These are phyloP conservation scores for Colletotrichum truncatum DNA, from an alignment of 2,329 filamentous ascomycete genomes.

Conservation along the genomic window DNA sequence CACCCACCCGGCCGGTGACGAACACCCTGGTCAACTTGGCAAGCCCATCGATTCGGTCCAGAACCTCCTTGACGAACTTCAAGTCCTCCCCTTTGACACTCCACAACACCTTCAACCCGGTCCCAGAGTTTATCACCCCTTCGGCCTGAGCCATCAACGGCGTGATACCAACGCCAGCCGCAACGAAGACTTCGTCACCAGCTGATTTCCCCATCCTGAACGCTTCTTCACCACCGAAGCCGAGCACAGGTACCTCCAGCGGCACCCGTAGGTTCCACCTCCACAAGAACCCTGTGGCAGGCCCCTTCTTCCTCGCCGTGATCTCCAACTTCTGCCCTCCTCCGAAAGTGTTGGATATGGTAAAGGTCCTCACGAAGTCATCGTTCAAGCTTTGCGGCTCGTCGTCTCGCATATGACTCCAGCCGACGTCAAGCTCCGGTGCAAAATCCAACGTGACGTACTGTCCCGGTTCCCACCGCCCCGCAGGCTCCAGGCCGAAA, in stretches of 20 bases:
- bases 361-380: slow-evolving; percentile 86
- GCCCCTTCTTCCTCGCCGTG: slow-evolving; percentile 75
- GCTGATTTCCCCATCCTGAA: slow-evolving; percentile 42
- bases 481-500: slow-evolving; percentile 47
- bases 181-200: slow-evolving; percentile 67
- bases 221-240: slow-evolving; percentile 72
- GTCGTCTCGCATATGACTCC: slow-evolving; percentile 84
- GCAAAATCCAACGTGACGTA: slow-evolving; percentile 81
- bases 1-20: slow-evolving; percentile 61
- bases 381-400: slow-evolving; percentile 85
- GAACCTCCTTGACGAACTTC: slow-evolving; percentile 66
- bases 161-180: slow-evolving; percentile 85
- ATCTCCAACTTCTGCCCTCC: slow-evolving; percentile 65
- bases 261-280: slow-evolving; percentile 59
- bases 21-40: slow-evolving; percentile 66
- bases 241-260: slow-evolving; percentile 74
- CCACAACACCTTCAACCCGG: slow-evolving; percentile 72
- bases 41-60: slow-evolving; percentile 62
- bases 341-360: slow-evolving; percentile 72
- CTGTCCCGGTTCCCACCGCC: slow-evolving; percentile 73
- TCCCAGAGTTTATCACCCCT: slow-evolving; percentile 48
- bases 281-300: slow-evolving; percentile 73
- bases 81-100: slow-evolving; percentile 70
- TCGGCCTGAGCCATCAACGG: slow-evolving; percentile 77
- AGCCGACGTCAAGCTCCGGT: slow-evolving; percentile 75